These are phyloP conservation scores for Acanthamoeba sp. DNA, from an alignment of 208 protist species.

Conservation along the genomic window DNA sequence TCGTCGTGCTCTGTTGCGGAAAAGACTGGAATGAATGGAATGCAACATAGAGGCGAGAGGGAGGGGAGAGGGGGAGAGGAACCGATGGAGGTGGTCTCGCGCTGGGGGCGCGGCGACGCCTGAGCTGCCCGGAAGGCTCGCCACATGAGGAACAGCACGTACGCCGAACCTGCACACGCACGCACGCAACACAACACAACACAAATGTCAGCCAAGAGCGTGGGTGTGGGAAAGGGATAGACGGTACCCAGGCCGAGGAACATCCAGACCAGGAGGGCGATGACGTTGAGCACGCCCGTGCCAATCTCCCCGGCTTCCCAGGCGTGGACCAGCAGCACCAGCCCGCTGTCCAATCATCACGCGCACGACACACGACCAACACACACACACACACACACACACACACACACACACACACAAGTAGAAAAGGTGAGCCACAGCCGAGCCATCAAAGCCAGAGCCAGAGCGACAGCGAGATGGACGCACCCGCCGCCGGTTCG, in stretches of 20 bases:
- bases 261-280: not conserved
- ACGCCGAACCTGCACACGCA: not conserved
- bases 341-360: not conserved
- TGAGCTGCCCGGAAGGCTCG: not conserved
- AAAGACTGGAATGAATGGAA: no score
- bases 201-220: no score
- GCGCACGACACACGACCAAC: not conserved
- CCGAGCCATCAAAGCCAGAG: not conserved
- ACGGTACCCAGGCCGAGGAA: not conserved
- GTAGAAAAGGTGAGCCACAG: no score
- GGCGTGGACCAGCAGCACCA: conserved; percentile 4
- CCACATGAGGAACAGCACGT: conserved; percentile 34
- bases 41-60: no score
- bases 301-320: not conserved
- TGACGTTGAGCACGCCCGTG: not conserved
- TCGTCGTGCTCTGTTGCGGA: not conserved
- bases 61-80: no score
- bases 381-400: no score
- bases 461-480: not conserved
- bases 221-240: no score
- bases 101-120: not conserved
- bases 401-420: no score
- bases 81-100: conserved; percentile 9
- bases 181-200: not conserved
- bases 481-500: not conserved